phyloP scores from a whole-genome alignment of 345 rosid genomes.

The Ceriops tagal region DNA sequence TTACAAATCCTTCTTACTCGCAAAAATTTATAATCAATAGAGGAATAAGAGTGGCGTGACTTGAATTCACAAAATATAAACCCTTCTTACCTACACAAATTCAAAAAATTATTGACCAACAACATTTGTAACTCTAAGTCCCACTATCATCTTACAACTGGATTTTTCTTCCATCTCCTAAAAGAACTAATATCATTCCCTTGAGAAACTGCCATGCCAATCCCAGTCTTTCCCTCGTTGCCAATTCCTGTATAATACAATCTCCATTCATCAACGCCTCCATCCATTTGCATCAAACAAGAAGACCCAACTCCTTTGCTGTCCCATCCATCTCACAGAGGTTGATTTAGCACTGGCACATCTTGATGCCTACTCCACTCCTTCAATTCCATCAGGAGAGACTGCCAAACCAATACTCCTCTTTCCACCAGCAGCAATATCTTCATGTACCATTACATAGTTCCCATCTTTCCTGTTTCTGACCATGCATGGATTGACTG shows the following conservation, averaged over 20 bases:
- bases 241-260: constrained; percentile 65
- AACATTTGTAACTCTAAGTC: no score
- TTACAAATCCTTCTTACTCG: no score
- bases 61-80: no score
- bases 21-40: no score
- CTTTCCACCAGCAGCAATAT: constrained; percentile 42
- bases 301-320: constrained; percentile 61
- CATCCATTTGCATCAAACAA: constrained; percentile 61
- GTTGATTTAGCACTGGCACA: constrained; percentile 39
- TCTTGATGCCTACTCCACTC: constrained; percentile 52
- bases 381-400: constrained; percentile 53
- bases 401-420: constrained; percentile 58
- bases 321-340: constrained; percentile 58
- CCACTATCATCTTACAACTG: constrained; percentile 30
- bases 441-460: constrained; percentile 75
- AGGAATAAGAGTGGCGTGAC: no score
- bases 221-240: constrained; percentile 56
- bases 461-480: constrained; percentile 55
- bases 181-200: constrained; percentile 47
- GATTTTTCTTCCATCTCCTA: constrained; percentile 53
- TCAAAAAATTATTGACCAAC: no score
- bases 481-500: constrained; percentile 49
- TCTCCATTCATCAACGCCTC: constrained; percentile 62
- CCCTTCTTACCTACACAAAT: no score
- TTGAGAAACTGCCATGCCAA: constrained; percentile 60